Percentiles rank a stretch among this genome's conserved stretches.
Evolutionary conservation across 768 basidiomycete genomes (phyloP).

Genomic region (Rhodotorula diobovata): DNA sequence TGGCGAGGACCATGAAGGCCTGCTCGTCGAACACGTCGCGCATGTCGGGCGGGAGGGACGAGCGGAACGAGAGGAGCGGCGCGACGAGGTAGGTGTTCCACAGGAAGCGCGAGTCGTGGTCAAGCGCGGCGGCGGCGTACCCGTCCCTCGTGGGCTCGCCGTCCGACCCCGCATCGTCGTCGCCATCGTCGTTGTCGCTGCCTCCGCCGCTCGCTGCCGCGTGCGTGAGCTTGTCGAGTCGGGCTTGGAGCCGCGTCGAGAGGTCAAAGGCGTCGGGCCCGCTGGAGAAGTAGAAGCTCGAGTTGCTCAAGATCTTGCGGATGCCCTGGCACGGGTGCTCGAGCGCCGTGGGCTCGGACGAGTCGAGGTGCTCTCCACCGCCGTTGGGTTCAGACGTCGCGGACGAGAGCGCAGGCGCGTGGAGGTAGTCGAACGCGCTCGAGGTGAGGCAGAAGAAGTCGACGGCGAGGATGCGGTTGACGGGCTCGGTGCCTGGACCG

Average conservation of each 20-base stretch:
- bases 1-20: constrained; percentile 81
- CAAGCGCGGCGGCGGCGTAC: constrained; percentile 25
- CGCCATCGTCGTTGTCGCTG: constrained; percentile 23
- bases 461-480: constrained; percentile 80
- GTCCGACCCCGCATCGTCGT: too few species aligned
- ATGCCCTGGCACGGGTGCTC: constrained; percentile 89
- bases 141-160: neutral
- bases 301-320: constrained; percentile 82
- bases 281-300: constrained; percentile 86
- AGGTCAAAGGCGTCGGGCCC: constrained; percentile 76
- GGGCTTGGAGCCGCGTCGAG: constrained; percentile 70
- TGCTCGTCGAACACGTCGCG: constrained; percentile 71
- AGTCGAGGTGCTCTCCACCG: neutral
- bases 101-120: constrained; percentile 80
- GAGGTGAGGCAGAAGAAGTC: constrained; percentile 83
- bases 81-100: constrained; percentile 92
- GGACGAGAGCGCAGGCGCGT: constrained; percentile 45
- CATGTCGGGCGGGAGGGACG: constrained; percentile 65
- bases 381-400: constrained; percentile 5
- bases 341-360: constrained; percentile 52
- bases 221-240: constrained; percentile 50
- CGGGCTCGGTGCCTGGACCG: constrained; percentile 55
- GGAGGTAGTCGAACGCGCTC: constrained; percentile 73
- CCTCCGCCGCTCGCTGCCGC: neutral
- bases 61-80: constrained; percentile 81